These are phyloP conservation scores for Malus hybrid DNA, from an alignment of 331 rosid genomes.

Conservation along the genomic window DNA sequence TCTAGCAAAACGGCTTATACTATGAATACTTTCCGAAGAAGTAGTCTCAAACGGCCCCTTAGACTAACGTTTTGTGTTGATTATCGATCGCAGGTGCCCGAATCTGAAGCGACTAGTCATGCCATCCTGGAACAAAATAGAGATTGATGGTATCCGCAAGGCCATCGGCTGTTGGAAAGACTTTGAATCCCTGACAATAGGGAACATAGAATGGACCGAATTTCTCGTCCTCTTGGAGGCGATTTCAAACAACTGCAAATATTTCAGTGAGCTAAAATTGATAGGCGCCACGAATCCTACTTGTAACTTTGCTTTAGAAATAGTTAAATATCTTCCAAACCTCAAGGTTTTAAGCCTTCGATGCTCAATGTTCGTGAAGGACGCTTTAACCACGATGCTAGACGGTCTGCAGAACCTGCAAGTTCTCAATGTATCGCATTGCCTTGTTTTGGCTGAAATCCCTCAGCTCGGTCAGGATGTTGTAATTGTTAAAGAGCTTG, in stretches of 20 bases:
- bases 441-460: constrained; percentile 35
- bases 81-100: constrained; percentile 38
- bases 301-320: constrained; percentile 23
- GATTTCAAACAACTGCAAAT: constrained; percentile 41
- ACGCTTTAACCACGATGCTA: constrained; percentile 40
- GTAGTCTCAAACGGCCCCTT: too few relatives aligned
- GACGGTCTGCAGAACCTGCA: constrained; percentile 35
- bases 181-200: constrained; percentile 64
- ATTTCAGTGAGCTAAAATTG: constrained; percentile 56
- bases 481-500: constrained; percentile 33
- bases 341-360: constrained; percentile 64
- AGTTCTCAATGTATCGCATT: constrained; percentile 67
- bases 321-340: constrained; percentile 37
- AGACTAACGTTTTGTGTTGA: not conserved
- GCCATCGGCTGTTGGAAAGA: constrained; percentile 60
- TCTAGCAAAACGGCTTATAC: too few relatives aligned
- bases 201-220: constrained; percentile 35
- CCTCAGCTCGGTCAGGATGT: constrained; percentile 25
- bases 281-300: constrained; percentile 46
- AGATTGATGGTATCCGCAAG: constrained; percentile 51
- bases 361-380: constrained; percentile 37
- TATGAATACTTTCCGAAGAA: too few relatives aligned
- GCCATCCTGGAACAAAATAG: constrained; percentile 75
- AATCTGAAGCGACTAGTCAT: constrained; percentile 51
- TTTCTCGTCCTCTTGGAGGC: constrained; percentile 32